phyloP scores from a whole-genome alignment of 306 rosid species.

The Citrullus colocynthis region DNA sequence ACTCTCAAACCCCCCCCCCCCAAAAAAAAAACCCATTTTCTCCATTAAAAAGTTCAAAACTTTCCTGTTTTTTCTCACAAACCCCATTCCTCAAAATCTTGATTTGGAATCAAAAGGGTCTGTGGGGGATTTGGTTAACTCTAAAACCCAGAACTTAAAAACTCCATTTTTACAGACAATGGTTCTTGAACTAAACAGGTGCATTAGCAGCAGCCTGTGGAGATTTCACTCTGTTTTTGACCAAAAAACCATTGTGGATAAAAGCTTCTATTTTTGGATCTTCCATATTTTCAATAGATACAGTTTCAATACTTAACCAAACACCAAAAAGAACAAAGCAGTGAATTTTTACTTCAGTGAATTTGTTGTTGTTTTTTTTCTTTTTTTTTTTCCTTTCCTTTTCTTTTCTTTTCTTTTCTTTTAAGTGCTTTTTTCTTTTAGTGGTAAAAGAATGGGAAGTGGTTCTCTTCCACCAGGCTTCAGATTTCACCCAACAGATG shows the following conservation, averaged over 20 bases:
- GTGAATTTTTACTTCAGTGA: background rate
- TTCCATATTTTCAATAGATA: conserved; percentile 55
- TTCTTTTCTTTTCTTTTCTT: background rate
- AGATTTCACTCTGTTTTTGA: conserved; percentile 36
- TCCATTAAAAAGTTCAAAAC: background rate
- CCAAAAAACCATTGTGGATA: conserved; percentile 34
- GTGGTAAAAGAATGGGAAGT: conserved; percentile 24
- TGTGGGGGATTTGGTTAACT: conserved; percentile 22
- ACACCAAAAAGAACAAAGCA: background rate
- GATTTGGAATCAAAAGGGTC: conserved; percentile 12
- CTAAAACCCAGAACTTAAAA: conserved; percentile 3
- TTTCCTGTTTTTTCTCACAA: background rate
- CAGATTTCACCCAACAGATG: conserved; percentile 85
- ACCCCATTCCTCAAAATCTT: background rate
- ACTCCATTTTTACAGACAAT: conserved; percentile 36
- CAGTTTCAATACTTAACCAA: conserved; percentile 33
- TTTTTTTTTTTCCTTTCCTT: background rate
- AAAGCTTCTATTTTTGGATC: conserved; percentile 75
- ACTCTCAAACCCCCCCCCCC: background rate
- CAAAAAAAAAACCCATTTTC: background rate
- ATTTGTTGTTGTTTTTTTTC: background rate
- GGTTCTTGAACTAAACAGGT: conserved; percentile 44
- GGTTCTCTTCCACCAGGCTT: conserved; percentile 76
- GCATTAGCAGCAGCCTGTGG: conserved; percentile 21
- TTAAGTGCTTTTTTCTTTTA: background rate